Percentiles rank a stretch among this genome's conserved stretches.
These are phyloP conservation scores for Penicillium goetzii DNA, from an alignment of 495 filamentous ascomycete genomes.

Conservation along the genomic window DNA sequence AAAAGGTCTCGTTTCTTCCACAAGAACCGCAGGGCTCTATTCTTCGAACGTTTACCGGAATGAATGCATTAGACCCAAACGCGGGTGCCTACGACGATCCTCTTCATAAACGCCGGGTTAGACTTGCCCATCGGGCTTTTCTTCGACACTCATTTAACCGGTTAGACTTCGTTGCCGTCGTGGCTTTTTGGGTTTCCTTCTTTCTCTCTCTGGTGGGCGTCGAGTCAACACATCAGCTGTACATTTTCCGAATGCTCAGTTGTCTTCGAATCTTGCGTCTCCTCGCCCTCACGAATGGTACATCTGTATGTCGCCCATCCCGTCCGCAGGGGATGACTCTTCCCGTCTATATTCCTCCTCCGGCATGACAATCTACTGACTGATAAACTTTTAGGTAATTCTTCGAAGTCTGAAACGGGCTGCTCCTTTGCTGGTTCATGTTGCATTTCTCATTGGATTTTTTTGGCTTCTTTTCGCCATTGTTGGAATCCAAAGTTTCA, in stretches of 20 bases:
- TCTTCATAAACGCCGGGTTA: conserved; percentile 78
- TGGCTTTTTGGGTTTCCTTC: conserved; percentile 94
- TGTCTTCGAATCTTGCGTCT: conserved; percentile 90
- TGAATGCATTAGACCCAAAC: conserved; percentile 53
- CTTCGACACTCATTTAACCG: conserved; percentile 94
- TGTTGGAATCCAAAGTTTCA: conserved; percentile 96
- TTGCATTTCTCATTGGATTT: conserved; percentile 94
- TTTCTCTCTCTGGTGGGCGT: conserved; percentile 67
- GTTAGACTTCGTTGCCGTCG: conserved; percentile 92
- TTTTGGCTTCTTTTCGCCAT: conserved; percentile 99
- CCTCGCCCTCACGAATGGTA: conserved; percentile 87
- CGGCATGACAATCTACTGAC: conserved; percentile 29
- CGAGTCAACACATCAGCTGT: conserved; percentile 70
- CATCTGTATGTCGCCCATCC: conserved; percentile 59
- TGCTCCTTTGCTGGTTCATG: conserved; percentile 88
- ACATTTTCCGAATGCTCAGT: conserved; percentile 94
- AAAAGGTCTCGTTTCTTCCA: conserved; percentile 43
- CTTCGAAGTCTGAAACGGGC: conserved; percentile 94
- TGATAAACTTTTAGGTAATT: conserved; percentile 64
- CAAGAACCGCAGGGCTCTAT: conserved; percentile 67
- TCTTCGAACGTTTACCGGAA: conserved; percentile 79
- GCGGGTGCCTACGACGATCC: conserved; percentile 61
- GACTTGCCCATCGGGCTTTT: conserved; percentile 89
- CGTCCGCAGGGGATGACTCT: neutral
- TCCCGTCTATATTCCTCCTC: neutral